Percentiles rank a stretch among this genome's conserved stretches.
Evolutionary conservation across 2,329 filamentous ascomycete genomes (phyloP).

Genomic region (Beauveria sp.): DNA sequence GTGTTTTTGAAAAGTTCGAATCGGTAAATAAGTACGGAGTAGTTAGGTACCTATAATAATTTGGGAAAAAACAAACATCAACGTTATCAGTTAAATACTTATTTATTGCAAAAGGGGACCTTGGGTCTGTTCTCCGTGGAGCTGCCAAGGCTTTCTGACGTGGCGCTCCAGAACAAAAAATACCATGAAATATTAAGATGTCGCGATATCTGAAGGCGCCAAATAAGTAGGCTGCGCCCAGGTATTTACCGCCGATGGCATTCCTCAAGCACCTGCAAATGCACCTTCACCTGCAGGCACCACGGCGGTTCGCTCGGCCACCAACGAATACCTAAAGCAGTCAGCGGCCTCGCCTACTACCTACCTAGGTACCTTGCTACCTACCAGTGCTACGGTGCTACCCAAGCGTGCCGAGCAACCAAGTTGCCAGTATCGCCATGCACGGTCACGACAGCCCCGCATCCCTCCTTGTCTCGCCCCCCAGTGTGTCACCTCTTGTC

Average conservation of each 20-base stretch:
- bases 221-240: neutral
- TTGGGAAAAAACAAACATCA: too few species aligned
- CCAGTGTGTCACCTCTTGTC: neutral
- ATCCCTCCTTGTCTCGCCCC: neutral
- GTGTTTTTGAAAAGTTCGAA: too few species aligned
- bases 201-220: neutral
- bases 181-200: neutral
- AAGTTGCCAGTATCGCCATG: too few species aligned
- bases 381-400: too few species aligned
- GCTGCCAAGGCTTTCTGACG: constrained; percentile 4
- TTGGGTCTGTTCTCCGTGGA: neutral
- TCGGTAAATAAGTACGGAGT: too few species aligned
- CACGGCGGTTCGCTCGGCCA: neutral
- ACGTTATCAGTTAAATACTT: too few species aligned
- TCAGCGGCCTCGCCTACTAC: neutral
- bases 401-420: too few species aligned
- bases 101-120: too few species aligned
- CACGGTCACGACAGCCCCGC: neutral
- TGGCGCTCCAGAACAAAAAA: neutral
- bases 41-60: too few species aligned
- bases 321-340: neutral
- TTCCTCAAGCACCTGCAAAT: neutral
- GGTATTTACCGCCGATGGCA: neutral
- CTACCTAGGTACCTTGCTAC: too few species aligned
- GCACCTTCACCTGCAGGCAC: neutral